Evolutionary conservation across 495 filamentous ascomycete species (phyloP).

Genomic region (Thozetella sp.): DNA sequence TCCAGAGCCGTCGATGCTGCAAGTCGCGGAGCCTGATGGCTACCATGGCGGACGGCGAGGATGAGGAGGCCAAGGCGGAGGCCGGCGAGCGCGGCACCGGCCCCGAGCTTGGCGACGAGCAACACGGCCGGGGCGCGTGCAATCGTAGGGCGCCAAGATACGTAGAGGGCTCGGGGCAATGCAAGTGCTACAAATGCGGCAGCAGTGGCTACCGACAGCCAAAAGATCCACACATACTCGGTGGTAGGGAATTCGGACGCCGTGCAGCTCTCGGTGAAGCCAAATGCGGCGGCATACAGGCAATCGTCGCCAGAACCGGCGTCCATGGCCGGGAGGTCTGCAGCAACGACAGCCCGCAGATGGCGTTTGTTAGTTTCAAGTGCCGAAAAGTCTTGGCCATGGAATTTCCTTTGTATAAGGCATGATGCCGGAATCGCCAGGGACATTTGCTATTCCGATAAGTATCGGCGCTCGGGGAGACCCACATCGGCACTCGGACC

Average conservation of each 20-base stretch:
- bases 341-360: too few relatives aligned
- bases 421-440: too few relatives aligned
- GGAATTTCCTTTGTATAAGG: too few relatives aligned
- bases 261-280: not conserved
- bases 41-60: not conserved
- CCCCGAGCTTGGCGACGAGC: constrained; percentile 4
- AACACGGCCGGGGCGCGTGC: constrained; percentile 1
- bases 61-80: constrained; percentile 12
- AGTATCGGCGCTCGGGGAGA: too few relatives aligned
- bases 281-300: not conserved
- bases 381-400: too few relatives aligned
- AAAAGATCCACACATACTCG: constrained; percentile 3
- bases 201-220: constrained; percentile 5
- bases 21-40: not conserved
- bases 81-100: not conserved
- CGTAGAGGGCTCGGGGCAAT: constrained; percentile 2
- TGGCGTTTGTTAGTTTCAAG: too few relatives aligned
- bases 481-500: too few relatives aligned
- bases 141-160: not conserved
- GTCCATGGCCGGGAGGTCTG: too few relatives aligned
- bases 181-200: constrained; percentile 2
- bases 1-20: not conserved
- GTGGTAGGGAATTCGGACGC: not conserved
- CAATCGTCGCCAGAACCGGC: not conserved
- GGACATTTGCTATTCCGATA: too few relatives aligned